Evolutionary conservation across 768 basidiomycete species (phyloP), one percentile per base, ranked within the genome.

Genomic region (Rubroboletus satanas): DNA sequence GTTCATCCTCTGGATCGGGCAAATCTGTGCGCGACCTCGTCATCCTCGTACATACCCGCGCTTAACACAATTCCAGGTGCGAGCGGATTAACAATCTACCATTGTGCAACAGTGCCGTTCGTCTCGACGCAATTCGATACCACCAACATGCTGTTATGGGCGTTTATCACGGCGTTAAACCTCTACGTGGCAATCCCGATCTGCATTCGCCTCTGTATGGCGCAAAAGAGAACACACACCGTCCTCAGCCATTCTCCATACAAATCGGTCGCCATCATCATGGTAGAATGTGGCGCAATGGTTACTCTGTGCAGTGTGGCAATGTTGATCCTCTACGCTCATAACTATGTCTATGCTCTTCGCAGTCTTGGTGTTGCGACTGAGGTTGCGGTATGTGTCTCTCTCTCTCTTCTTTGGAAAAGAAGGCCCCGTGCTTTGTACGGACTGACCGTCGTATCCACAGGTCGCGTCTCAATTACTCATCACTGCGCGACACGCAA

Each of bases 271-370:
- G 50, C 37, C 28, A 47, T 66, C 39, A 41, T 66, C 47, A 7
- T 58, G 15, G 51, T 66, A 5, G 66, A 66, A 48, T 68, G 61
- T 5, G 53, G 61, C 12, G 46, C 58, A 1, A 39, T 66, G 31
- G 44, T 63, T 2, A 57, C 56, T 1, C 14, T 35, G 8, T 51
- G 45, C 21, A 51, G 51, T 5, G 7, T 55, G n/a, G 18, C 21
- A 8, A 61, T 63, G 58, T 39, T 49, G 32, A 21, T 60, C 9
- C 41, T 66, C 26, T 58, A 57, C 12, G 38, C 46, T 12, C 10
- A 15, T 8, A 33, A 41, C 4, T 54, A 43, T 44, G 1, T 17
- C 0, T 44, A 51, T 15, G 57, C 51, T 2, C 2, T 54, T 12
- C 28, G 37, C 18, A 49, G 46, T 14, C 10, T 52, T 6, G 66